Evolutionary conservation across 2,329 filamentous ascomycete species (phyloP).

Genomic region (Herpotrichia juniperi): DNA sequence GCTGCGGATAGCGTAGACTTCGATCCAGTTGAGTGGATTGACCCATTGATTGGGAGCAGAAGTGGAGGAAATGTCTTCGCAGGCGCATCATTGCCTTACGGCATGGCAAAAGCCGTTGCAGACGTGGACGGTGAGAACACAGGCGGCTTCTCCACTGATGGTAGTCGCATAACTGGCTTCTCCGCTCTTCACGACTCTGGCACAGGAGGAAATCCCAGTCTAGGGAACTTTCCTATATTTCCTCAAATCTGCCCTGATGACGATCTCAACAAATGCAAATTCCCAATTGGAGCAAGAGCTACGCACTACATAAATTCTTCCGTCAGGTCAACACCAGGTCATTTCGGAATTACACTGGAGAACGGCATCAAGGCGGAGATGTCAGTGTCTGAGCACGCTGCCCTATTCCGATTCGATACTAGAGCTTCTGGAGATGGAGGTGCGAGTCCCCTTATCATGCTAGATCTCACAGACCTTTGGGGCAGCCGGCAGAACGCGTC

Average conservation of each 20-base stretch:
- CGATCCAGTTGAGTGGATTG: slow-evolving; percentile 45
- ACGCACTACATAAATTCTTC: slow-evolving; percentile 58
- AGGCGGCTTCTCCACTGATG: slow-evolving; percentile 60
- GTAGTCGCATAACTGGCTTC: slow-evolving; percentile 51
- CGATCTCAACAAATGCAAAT: slow-evolving; percentile 65
- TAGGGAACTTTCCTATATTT: slow-evolving; percentile 78
- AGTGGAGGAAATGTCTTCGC: slow-evolving; percentile 55
- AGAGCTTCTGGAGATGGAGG: slow-evolving; percentile 35
- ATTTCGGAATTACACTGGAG: slow-evolving; percentile 63
- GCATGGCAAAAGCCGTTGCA: slow-evolving; percentile 55
- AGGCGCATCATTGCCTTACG: slow-evolving; percentile 54
- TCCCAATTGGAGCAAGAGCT: slow-evolving; percentile 56
- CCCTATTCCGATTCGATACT: slow-evolving; percentile 67
- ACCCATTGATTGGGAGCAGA: slow-evolving; percentile 52
- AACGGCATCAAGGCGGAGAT: slow-evolving; percentile 66
- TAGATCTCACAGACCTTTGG: slow-evolving; percentile 66
- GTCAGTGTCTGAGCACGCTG: slow-evolving; percentile 64
- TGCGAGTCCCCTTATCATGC: slow-evolving; percentile 61
- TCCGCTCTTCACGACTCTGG: slow-evolving; percentile 44
- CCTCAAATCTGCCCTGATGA: slow-evolving; percentile 68
- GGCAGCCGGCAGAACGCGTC: slow-evolving; percentile 58
- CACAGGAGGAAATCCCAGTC: slow-evolving; percentile 58
- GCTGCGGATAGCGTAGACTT: slow-evolving; percentile 14
- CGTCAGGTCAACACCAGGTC: slow-evolving; percentile 62
- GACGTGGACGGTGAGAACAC: slow-evolving; percentile 59